Base-by-base conservation (phyloP, 2,329 filamentous ascomycete species). In the Gaeumannomyces tritici region DNA sequence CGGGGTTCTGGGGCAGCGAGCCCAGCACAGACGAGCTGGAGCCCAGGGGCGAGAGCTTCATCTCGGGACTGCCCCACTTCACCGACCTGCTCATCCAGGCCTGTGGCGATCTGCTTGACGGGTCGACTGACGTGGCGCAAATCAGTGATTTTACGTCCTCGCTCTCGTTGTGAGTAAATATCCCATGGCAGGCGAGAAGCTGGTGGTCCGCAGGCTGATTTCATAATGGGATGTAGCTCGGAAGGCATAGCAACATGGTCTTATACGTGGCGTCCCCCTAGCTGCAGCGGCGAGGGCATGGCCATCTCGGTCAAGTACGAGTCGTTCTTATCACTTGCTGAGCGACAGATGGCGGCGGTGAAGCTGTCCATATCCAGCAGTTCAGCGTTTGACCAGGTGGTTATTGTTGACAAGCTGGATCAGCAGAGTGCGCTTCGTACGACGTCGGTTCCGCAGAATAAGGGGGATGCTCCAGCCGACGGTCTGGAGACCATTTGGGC, bases 1-100 rank as follows among this genome's bases (percentile, higher is more conserved):
- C 63, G 57, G 63, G 63, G 18, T 64, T 64, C 15, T 64, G 62
- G 63, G 62, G 63, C 51, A 64, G 57, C 21, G 54, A 56, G 24
- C 57, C 62, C n/a, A 63, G 63, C 56, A 63, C 61, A 9, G 58
- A 62, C 47, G 59, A 64, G 59, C 63, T 62, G 21, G 62, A 61
- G 42, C 56, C 63, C 35, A 31, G 61, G 4, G 62, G 63, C 47
- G 63, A 64, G 33, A 63, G 62, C 61, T 62, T 64, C 51, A 63
- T 64, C 24, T 61, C 63, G 15, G 63, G 63, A 21, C 42, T 64
- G 33, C 63, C 63, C 21, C 63, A 64, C 57, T 62, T 63, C 51
- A 64, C 63, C 47, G 63, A 63, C 42, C 35, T 64, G 28, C 59
- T 63, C 51, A 24, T 64, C 27, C 58, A 63, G 27, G 56, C 31